phyloP scores from a whole-genome alignment of 2,329 filamentous ascomycete species.

The Colletotrichum spaethianum region DNA sequence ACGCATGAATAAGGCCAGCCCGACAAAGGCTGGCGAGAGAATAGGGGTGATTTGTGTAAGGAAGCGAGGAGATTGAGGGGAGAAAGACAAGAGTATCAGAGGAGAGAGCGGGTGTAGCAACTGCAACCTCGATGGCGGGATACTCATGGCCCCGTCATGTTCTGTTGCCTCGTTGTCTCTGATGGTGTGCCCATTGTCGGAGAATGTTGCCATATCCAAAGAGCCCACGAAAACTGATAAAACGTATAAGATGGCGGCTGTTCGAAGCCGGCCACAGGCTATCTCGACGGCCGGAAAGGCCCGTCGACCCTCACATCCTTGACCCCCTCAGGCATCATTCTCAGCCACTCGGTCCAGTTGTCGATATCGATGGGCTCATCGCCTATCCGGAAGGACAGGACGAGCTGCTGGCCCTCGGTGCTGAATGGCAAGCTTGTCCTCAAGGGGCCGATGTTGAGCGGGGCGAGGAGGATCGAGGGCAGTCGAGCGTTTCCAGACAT shows the following conservation, averaged over 20 bases:
- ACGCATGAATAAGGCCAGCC: conserved; percentile 1
- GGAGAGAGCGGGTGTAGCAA: not conserved
- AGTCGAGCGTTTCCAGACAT: conserved; percentile 67
- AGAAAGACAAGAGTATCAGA: too few relatives aligned
- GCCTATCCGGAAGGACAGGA: conserved; percentile 64
- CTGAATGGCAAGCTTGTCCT: conserved; percentile 57
- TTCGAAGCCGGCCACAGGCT: not conserved
- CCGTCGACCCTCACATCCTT: conserved; percentile 70
- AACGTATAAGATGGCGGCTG: conserved; percentile 28
- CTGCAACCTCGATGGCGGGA: not conserved
- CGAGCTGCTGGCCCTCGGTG: conserved; percentile 63
- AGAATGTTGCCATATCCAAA: not conserved
- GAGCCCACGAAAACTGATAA: not conserved
- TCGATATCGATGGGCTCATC: conserved; percentile 68
- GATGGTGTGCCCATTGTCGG: not conserved
- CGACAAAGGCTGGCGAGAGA: not conserved
- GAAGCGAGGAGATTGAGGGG: not conserved
- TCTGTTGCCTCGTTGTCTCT: not conserved
- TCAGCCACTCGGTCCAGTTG: conserved; percentile 71
- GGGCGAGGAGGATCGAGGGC: conserved; percentile 70
- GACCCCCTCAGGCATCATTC: conserved; percentile 70
- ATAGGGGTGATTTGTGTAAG: not conserved
- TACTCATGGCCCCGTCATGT: not conserved
- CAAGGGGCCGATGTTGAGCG: conserved; percentile 58
- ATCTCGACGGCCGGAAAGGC: conserved; percentile 59